These are phyloP conservation scores for Antonospora locustae DNA, from an alignment of 371 early-diverging fungal species.

Conservation along the genomic window DNA sequence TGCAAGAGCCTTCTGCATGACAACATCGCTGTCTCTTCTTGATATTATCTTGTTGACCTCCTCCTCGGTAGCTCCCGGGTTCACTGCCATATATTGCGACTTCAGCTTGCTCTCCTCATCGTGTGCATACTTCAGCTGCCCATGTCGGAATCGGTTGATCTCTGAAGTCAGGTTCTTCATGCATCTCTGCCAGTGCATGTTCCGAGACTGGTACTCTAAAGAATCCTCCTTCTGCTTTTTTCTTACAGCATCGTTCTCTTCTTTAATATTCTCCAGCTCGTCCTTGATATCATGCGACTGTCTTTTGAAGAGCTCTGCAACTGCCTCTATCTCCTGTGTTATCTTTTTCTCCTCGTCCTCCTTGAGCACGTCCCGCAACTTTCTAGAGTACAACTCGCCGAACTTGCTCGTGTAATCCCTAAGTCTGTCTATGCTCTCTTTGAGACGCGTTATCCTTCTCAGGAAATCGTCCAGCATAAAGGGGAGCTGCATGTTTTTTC, in stretches of 20 bases:
- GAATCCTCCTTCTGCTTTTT: constrained; percentile 8
- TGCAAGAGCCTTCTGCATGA: constrained; percentile 45
- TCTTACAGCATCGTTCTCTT: constrained; percentile 12
- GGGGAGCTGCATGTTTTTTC: no score
- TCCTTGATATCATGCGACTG: constrained; percentile 26
- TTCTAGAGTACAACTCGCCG: constrained; percentile 23
- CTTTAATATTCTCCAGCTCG: constrained; percentile 13
- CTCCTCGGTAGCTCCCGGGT: constrained; percentile 52
- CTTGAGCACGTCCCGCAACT: constrained; percentile 38
- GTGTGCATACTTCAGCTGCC: constrained; percentile 27
- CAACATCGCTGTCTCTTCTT: constrained; percentile 13
- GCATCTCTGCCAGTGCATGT: constrained; percentile 36
- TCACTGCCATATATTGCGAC: constrained; percentile 50
- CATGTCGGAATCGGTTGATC: constrained; percentile 35
- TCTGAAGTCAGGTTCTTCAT: constrained; percentile 34
- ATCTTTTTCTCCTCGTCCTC: constrained; percentile 36
- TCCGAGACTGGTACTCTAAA: constrained; percentile 25
- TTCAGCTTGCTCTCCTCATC: constrained; percentile 50
- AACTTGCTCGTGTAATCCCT: constrained; percentile 21
- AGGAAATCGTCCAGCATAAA: constrained; percentile 45
- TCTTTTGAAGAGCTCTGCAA: constrained; percentile 36
- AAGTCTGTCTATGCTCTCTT: constrained; percentile 27
- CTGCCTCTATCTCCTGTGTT: constrained; percentile 29
- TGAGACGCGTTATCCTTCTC: constrained; percentile 19
- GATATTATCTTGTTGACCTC: constrained; percentile 43